Evolutionary conservation across 208 protist genomes (phyloP).

Genomic region (Borovskyia barvae): DNA sequence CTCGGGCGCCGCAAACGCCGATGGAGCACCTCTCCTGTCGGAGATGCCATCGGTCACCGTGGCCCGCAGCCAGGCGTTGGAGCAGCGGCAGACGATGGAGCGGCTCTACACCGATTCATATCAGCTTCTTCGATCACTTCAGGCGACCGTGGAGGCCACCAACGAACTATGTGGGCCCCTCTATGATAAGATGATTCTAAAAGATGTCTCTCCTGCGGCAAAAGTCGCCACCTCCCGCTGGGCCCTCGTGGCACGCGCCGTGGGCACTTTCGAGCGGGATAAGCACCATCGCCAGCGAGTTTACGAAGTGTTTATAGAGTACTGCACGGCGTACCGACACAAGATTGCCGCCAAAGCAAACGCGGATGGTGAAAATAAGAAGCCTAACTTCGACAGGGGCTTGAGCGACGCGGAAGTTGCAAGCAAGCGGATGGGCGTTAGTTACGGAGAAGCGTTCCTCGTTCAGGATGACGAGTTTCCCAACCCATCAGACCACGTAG

Average conservation of each 20-base stretch:
- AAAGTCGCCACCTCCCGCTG: slow-evolving; percentile 73
- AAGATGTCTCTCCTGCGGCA: slow-evolving; percentile 37
- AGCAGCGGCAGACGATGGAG: slow-evolving; percentile 42
- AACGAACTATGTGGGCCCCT: slow-evolving; percentile 64
- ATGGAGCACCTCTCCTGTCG: not conserved
- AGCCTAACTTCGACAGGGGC: too few species aligned
- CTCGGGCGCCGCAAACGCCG: not conserved
- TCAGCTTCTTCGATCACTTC: slow-evolving; percentile 51
- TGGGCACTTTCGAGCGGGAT: slow-evolving; percentile 69
- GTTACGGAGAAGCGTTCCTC: slow-evolving; percentile 21
- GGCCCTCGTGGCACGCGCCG: slow-evolving; percentile 57
- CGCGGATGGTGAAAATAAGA: not conserved
- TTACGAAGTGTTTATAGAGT: slow-evolving; percentile 78
- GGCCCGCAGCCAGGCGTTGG: slow-evolving; percentile 35
- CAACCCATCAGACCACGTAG: not conserved
- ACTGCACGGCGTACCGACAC: slow-evolving; percentile 49
- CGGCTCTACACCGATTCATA: slow-evolving; percentile 64
- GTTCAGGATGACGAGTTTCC: not conserved
- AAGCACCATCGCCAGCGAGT: slow-evolving; percentile 71
- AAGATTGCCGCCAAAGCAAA: not conserved
- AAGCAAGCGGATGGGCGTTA: not conserved
- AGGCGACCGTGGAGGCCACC: slow-evolving; percentile 38
- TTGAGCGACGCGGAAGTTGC: too few species aligned
- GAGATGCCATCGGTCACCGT: slow-evolving; percentile 49
- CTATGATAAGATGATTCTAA: slow-evolving; percentile 63